Evolutionary conservation across 805 yeast species (phyloP).

Genomic region (Candida schatavii): DNA sequence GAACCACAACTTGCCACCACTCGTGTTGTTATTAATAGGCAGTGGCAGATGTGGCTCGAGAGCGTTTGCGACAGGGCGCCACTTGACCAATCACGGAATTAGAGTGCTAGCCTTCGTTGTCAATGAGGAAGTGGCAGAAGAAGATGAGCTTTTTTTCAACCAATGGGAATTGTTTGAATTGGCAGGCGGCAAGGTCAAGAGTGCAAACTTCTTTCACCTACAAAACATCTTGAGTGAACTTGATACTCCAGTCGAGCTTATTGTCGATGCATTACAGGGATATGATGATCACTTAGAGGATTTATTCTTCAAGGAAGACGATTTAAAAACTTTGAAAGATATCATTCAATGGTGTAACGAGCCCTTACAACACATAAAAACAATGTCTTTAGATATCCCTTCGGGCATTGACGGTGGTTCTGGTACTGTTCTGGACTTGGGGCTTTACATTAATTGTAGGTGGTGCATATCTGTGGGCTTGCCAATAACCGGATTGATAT

Average conservation of each 20-base stretch:
- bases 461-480: constrained; percentile 71
- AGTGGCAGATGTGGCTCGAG: constrained; percentile 71
- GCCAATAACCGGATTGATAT: constrained; percentile 62
- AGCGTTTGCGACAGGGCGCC: constrained; percentile 77
- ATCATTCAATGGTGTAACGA: constrained; percentile 69
- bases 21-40: constrained; percentile 70
- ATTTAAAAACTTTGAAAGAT: constrained; percentile 35
- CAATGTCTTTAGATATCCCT: constrained; percentile 74
- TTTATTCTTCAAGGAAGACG: constrained; percentile 39
- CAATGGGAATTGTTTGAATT: constrained; percentile 57
- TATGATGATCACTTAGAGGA: constrained; percentile 69
- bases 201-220: constrained; percentile 32
- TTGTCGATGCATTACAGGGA: constrained; percentile 84
- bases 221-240: constrained; percentile 41
- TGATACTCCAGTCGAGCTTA: constrained; percentile 74
- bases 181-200: constrained; percentile 63
- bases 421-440: constrained; percentile 45
- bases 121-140: constrained; percentile 32
- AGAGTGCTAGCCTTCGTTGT: constrained; percentile 56
- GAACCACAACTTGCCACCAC: constrained; percentile 78
- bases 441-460: constrained; percentile 42
- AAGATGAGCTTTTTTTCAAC: constrained; percentile 42
- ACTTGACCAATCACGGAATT: constrained; percentile 69
- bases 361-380: constrained; percentile 37
- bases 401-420: constrained; percentile 83